These are phyloP conservation scores for Starmerella sp. DNA, from an alignment of 805 yeast genomes.

Conservation along the genomic window DNA sequence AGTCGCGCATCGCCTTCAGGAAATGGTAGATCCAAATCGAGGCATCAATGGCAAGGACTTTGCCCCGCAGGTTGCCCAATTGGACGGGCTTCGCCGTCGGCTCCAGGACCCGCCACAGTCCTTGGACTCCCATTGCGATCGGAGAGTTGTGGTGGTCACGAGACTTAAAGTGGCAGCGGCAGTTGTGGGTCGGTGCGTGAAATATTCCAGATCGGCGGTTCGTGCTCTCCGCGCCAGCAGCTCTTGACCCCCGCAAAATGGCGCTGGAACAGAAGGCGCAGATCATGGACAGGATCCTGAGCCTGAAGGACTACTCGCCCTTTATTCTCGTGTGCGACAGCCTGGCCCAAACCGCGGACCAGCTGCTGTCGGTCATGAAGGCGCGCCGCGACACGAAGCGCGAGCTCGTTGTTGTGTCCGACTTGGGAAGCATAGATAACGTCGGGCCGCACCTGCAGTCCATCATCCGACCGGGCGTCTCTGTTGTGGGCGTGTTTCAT, in stretches of 20 bases:
- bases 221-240: too few relatives aligned
- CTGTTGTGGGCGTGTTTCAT: constrained; percentile 20
- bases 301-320: constrained; percentile 64
- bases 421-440: constrained; percentile 48
- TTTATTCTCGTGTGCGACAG: constrained; percentile 61
- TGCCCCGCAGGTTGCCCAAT: constrained; percentile 69
- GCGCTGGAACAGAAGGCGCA: constrained; percentile 28
- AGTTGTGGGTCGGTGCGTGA: not conserved
- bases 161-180: not conserved
- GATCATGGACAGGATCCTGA: constrained; percentile 53
- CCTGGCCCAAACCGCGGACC: constrained; percentile 52
- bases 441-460: constrained; percentile 43
- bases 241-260: not conserved
- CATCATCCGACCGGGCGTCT: constrained; percentile 35
- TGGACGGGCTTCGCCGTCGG: constrained; percentile 86
- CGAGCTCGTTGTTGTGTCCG: constrained; percentile 33
- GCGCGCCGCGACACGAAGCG: constrained; percentile 26
- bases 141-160: constrained; percentile 1
- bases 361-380: constrained; percentile 48
- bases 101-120: constrained; percentile 83
- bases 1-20: constrained; percentile 83
- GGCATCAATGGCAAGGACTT: constrained; percentile 86
- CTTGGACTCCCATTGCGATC: constrained; percentile 81
- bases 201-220: too few relatives aligned
- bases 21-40: constrained; percentile 98